These are phyloP conservation scores for Hyphodiscus sp. DNA, from an alignment of 2,329 filamentous ascomycete genomes.

Conservation along the genomic window DNA sequence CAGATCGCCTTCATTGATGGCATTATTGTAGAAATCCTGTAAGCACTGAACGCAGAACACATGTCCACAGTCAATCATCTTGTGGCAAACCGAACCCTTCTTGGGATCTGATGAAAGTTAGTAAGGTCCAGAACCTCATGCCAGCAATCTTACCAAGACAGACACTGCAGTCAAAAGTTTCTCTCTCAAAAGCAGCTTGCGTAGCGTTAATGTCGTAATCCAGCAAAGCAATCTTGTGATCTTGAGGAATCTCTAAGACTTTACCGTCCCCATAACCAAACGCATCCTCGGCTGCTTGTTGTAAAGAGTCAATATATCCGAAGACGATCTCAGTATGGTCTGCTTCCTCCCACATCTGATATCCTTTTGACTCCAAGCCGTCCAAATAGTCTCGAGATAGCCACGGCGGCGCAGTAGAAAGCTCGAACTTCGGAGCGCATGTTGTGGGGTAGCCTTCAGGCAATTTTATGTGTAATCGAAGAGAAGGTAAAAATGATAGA, in stretches of 20 bases:
- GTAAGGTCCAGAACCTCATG: conserved; percentile 7
- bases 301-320: conserved; percentile 57
- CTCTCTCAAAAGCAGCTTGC: conserved; percentile 68
- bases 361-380: conserved; percentile 44
- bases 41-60: conserved; percentile 89
- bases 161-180: conserved; percentile 82
- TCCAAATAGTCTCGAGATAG: conserved; percentile 42
- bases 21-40: conserved; percentile 82
- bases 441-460: conserved; percentile 52
- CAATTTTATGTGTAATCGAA: conserved; percentile 47
- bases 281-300: conserved; percentile 50
- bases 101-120: conserved; percentile 61
- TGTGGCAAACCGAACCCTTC: conserved; percentile 76
- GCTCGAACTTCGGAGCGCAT: conserved; percentile 41
- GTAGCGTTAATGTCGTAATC: conserved; percentile 73
- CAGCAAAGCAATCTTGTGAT: conserved; percentile 64
- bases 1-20: conserved; percentile 80
- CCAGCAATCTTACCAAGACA: conserved; percentile 53
- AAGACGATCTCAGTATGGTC: conserved; percentile 54
- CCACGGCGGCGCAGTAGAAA: conserved; percentile 54
- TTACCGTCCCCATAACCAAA: conserved; percentile 52
- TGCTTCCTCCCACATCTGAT: conserved; percentile 54
- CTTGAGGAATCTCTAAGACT: conserved; percentile 44
- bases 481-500: conserved; percentile 47
- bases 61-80: conserved; percentile 76